Evolutionary conservation across 148 eudicot genomes (phyloP), one percentile per base, ranked within the genome.

Genomic region (Chenopodium formosanum): DNA sequence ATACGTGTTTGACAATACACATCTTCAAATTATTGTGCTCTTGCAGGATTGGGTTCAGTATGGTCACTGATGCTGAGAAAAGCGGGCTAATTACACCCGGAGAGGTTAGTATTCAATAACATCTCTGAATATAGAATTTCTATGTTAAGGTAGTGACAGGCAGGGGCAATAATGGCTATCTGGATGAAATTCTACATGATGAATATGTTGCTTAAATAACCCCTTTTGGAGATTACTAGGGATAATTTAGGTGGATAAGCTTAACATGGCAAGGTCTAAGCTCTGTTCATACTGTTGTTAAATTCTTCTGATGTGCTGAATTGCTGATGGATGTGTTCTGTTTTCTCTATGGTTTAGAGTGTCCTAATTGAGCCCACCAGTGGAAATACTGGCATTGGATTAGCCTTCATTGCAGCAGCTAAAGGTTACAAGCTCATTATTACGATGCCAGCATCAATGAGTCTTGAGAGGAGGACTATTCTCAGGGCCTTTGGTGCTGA

Each of bases 381-480:
- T 84, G 97, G 98, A 34, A 94, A 94, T 84, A 94, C 97, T 23
- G 98, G 98, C 14, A 92, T 94, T 69, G 98, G 94, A 19, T 86
- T 94, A 79, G 97, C 98, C 56, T 94, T 94, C 71, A 88, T 94
- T 76, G 91, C 98, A 65, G 98, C 98, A 44, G 90, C 94, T 25
- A 94, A 89, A 86, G 92, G 94, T 67, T 94, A 94, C 92, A 92
- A 88, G 89, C 98, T 94, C 68, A 91, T 90, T 73, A 87, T 90
- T 73, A 87, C 91, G 27, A 94, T 94, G 97, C 94, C 98, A 67
- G 90, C 96, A 40, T 91, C 92, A 50, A 90, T 89, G 91, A 94
- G 98, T 83, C 90, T 94, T 9, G 97, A 94, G 90, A 85, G 98
- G 78, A 89, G 92, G 81, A 88, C 86, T n/a, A 87, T 94, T 81